These are phyloP conservation scores for Pseudogymnoascus destructans DNA, from an alignment of 2,329 filamentous ascomycete genomes.

Conservation along the genomic window DNA sequence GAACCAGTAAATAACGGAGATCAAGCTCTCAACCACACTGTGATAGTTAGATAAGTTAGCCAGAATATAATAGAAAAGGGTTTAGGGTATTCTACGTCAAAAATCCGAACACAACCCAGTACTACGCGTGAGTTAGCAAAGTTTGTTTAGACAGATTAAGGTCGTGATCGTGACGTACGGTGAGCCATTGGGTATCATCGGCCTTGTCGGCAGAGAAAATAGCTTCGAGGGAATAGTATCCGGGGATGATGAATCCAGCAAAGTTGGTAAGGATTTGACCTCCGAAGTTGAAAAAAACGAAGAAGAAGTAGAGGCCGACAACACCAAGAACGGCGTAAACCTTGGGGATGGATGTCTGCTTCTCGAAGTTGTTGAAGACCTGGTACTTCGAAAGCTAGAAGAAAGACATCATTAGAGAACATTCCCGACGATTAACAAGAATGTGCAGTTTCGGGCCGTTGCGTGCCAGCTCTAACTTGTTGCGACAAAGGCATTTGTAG, in stretches of 20 bases:
- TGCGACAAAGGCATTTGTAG: constrained; percentile 11
- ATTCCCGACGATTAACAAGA: neutral
- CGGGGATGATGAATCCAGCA: constrained; percentile 69
- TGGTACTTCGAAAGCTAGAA: constrained; percentile 74
- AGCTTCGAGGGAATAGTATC: constrained; percentile 71
- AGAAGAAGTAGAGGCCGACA: constrained; percentile 71
- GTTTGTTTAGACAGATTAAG: constrained; percentile 14
- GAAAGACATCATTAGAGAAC: constrained; percentile 14
- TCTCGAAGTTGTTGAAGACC: constrained; percentile 72
- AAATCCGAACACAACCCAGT: constrained; percentile 79
- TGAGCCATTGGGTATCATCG: constrained; percentile 73
- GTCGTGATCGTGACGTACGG: constrained; percentile 36
- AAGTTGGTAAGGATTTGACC: constrained; percentile 80
- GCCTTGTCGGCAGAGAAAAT: constrained; percentile 58
- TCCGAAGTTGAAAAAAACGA: constrained; percentile 85
- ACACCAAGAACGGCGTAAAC: constrained; percentile 70
- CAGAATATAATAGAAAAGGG: neutral
- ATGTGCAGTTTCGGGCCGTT: neutral
- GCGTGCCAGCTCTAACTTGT: neutral
- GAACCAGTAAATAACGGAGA: constrained; percentile 87
- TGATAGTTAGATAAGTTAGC: constrained; percentile 10
- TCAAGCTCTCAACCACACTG: constrained; percentile 64
- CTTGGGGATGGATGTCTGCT: constrained; percentile 71
- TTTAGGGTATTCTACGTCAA: constrained; percentile 44
- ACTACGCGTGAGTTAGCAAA: constrained; percentile 34